Percentiles rank a stretch among this genome's conserved stretches.
phyloP scores from a whole-genome alignment of 1,284 basidiomycete genomes.

The Puccinia horiana region DNA sequence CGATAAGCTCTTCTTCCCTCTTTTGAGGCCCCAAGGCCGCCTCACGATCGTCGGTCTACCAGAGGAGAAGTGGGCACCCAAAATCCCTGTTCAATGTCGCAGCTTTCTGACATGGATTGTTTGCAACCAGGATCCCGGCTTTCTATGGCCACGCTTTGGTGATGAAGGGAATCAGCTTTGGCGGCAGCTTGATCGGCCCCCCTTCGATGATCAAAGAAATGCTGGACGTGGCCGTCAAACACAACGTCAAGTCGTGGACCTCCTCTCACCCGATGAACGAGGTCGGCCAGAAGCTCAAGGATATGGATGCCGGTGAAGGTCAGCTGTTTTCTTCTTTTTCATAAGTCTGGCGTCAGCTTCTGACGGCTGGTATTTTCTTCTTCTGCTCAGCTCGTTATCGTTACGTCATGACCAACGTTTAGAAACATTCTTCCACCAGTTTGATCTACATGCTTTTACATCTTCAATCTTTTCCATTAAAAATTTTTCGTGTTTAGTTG shows the following conservation, averaged over 20 bases:
- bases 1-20: slow-evolving; percentile 32
- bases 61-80: slow-evolving; percentile 27
- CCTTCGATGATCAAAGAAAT: slow-evolving; percentile 44
- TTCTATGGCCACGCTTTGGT: slow-evolving; percentile 46
- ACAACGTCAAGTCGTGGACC: slow-evolving; percentile 40
- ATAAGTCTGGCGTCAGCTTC: background rate
- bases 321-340: background rate
- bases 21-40: slow-evolving; percentile 22
- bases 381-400: slow-evolving; percentile 43
- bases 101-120: background rate
- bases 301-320: slow-evolving; percentile 39
- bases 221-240: slow-evolving; percentile 47
- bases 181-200: slow-evolving; percentile 41
- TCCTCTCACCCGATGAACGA: slow-evolving; percentile 34
- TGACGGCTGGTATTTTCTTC: background rate
- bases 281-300: slow-evolving; percentile 40
- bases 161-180: slow-evolving; percentile 38
- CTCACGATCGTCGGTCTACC: slow-evolving; percentile 41
- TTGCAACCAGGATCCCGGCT: slow-evolving; percentile 8
- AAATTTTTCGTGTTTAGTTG: too few species aligned
- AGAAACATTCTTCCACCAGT: too few species aligned
- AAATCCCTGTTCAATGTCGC: too few species aligned
- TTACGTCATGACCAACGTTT: slow-evolving; percentile 47
- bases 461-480: too few species aligned
- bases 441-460: too few species aligned